phyloP scores from a whole-genome alignment of 768 basidiomycete genomes.

The Amanita molliuscula region DNA sequence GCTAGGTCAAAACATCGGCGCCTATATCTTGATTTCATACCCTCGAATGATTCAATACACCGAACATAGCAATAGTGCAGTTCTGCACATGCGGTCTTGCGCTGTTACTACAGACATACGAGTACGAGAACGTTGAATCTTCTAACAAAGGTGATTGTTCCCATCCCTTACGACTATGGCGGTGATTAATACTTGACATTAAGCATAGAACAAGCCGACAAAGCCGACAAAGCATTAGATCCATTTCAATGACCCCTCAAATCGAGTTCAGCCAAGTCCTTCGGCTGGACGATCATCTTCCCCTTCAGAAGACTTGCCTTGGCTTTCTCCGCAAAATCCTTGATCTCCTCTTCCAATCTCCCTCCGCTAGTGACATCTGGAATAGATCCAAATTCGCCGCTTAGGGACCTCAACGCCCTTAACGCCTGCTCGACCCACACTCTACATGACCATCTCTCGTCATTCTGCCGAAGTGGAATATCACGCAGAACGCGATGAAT shows the following conservation, averaged over 20 bases:
- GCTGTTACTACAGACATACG: too few species aligned
- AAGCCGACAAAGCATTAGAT: too few species aligned
- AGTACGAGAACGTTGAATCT: too few species aligned
- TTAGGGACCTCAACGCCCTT: background rate
- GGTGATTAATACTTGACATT: too few species aligned
- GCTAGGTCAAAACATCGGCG: too few species aligned
- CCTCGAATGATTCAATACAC: too few species aligned
- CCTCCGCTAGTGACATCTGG: background rate
- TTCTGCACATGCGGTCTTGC: too few species aligned
- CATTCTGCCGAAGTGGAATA: background rate
- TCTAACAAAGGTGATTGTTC: too few species aligned
- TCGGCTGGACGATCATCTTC: background rate
- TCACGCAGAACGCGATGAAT: background rate
- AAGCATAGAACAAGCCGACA: too few species aligned
- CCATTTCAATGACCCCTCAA: background rate
- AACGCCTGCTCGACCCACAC: constrained; percentile 6
- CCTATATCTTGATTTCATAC: too few species aligned
- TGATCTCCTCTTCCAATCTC: background rate
- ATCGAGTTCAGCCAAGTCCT: background rate
- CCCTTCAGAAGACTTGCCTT: background rate
- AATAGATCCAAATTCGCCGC: constrained; percentile 3
- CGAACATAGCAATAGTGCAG: too few species aligned
- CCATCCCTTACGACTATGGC: too few species aligned
- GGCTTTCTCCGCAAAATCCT: constrained; percentile 1
- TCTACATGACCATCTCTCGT: constrained; percentile 2